These are phyloP conservation scores for Euryodendron excelsum DNA, from an alignment of 148 eudicot genomes.

Conservation along the genomic window DNA sequence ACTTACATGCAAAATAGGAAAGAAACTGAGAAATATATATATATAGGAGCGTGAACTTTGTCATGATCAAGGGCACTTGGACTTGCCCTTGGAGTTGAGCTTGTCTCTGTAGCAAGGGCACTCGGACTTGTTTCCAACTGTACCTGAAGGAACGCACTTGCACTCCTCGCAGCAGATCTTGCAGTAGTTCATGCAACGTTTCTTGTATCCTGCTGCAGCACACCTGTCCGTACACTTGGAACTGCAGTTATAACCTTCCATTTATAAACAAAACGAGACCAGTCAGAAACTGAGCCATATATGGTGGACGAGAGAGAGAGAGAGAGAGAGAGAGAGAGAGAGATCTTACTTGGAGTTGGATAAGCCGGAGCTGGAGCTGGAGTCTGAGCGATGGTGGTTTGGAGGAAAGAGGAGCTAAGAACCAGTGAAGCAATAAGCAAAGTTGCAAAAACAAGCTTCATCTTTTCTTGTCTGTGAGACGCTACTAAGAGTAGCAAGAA, in stretches of 20 bases:
- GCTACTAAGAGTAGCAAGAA: too few species aligned
- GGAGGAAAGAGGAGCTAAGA: conserved; percentile 27
- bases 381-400: conserved; percentile 25
- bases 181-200: conserved; percentile 47
- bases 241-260: conserved; percentile 29
- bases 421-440: conserved; percentile 26
- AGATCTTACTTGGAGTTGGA: conserved; percentile 8
- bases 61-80: conserved; percentile 66
- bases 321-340: neutral
- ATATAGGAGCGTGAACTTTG: too few species aligned
- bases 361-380: too few species aligned
- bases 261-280: neutral
- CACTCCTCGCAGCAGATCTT: conserved; percentile 43
- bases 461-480: conserved; percentile 20
- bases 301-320: neutral
- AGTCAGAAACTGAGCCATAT: neutral
- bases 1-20: too few species aligned
- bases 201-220: conserved; percentile 22
- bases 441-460: conserved; percentile 33
- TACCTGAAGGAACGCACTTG: conserved; percentile 55
- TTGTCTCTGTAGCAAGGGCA: conserved; percentile 67
- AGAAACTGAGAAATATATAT: too few species aligned
- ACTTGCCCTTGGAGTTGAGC: conserved; percentile 47
- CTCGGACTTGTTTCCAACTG: conserved; percentile 55
- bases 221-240: conserved; percentile 46